Percentiles rank a stretch among this genome's conserved stretches.
Evolutionary conservation across 2,329 filamentous ascomycete species (phyloP).

Genomic region (Biscogniauxia sp.): DNA sequence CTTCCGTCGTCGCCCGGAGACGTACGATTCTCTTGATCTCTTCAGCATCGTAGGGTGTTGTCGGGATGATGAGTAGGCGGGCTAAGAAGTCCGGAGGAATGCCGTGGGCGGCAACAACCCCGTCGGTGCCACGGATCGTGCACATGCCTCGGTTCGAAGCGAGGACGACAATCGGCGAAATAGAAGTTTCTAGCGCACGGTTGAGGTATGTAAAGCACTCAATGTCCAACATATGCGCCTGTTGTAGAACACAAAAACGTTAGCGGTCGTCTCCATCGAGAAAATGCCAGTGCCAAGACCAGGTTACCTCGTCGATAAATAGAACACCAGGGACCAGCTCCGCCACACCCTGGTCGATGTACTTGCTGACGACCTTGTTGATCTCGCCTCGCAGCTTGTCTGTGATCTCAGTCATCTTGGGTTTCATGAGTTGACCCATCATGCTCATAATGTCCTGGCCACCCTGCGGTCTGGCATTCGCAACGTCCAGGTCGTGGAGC

Average conservation of each 20-base stretch:
- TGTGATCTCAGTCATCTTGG: conserved; percentile 98
- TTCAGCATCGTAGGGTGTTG: conserved; percentile 79
- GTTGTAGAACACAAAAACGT: conserved; percentile 18
- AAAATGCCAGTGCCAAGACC: conserved; percentile 3
- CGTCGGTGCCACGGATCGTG: conserved; percentile 82
- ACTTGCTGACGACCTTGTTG: conserved; percentile 98
- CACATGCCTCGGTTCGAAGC: conserved; percentile 95
- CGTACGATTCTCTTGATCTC: conserved; percentile 93
- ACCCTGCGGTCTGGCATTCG: conserved; percentile 91
- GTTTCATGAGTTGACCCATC: conserved; percentile 99
- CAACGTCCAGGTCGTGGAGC: conserved; percentile 92
- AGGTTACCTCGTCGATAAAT: conserved; percentile 84
- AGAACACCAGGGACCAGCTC: conserved; percentile 97
- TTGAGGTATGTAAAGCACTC: conserved; percentile 99
- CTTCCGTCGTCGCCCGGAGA: conserved; percentile 79
- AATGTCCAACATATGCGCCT: conserved; percentile 99
- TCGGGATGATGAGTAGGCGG: conserved; percentile 93
- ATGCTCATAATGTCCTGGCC: conserved; percentile 99
- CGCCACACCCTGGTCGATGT: conserved; percentile 96
- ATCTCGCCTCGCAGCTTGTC: conserved; percentile 95
- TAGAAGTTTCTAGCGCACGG: conserved; percentile 90
- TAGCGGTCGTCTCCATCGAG: neutral
- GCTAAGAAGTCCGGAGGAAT: conserved; percentile 91
- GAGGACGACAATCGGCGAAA: conserved; percentile 95
- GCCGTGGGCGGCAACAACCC: conserved; percentile 84